Conservation (phyloP, 345 rosid species). For the Capsella bursapastoris region DNA sequence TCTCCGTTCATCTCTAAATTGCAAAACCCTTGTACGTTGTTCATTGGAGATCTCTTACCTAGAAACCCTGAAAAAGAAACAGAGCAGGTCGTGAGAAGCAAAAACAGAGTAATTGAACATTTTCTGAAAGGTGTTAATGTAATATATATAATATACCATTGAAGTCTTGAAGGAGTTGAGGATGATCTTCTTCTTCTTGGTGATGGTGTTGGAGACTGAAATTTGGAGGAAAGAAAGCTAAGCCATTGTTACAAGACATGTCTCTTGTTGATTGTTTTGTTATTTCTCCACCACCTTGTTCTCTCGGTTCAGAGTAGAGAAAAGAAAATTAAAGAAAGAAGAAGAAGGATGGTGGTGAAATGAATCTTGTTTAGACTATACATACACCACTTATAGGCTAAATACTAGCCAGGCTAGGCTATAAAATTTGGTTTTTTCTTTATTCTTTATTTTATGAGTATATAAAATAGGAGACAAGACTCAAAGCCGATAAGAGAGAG, state of each 20-base stretch:
- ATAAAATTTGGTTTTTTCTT: slow-evolving; percentile 4
- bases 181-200: slow-evolving; percentile 64
- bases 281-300: slow-evolving; percentile 10
- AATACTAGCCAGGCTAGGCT: slow-evolving; percentile 20
- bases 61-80: slow-evolving; percentile 43
- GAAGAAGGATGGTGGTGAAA: slow-evolving; percentile 31
- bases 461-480: slow-evolving; percentile 31
- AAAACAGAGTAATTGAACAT: background rate
- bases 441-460: slow-evolving; percentile 22
- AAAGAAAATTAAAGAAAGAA: background rate
- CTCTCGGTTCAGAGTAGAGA: slow-evolving; percentile 7
- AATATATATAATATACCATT: slow-evolving; percentile 54
- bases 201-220: slow-evolving; percentile 80
- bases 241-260: slow-evolving; percentile 79
- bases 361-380: slow-evolving; percentile 29
- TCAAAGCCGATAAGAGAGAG: background rate
- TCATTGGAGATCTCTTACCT: slow-evolving; percentile 75
- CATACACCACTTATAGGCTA: slow-evolving; percentile 38
- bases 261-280: background rate
- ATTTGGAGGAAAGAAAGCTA: slow-evolving; percentile 82
- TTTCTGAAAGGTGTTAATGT: slow-evolving; percentile 3
- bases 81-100: slow-evolving; percentile 8
- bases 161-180: slow-evolving; percentile 66
- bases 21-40: slow-evolving; percentile 55
- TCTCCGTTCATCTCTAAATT: slow-evolving; percentile 62